Evolutionary conservation across 2,329 filamentous ascomycete species (phyloP).

Genomic region (Aspergillus persii): DNA sequence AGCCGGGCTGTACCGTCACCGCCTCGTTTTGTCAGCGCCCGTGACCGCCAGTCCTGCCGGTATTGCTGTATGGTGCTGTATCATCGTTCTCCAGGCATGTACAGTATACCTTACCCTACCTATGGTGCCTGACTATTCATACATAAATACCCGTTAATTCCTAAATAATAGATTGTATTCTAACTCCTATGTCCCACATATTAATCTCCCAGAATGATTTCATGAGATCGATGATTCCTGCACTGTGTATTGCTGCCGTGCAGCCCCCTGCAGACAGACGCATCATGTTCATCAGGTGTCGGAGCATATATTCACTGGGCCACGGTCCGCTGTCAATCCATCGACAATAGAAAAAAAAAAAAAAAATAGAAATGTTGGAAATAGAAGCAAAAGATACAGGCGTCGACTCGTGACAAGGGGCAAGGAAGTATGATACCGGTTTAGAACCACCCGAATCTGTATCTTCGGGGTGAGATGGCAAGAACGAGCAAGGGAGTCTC

Average conservation of each 20-base stretch:
- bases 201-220: neutral
- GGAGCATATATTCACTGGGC: neutral
- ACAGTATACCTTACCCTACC: no score
- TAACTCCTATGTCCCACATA: neutral
- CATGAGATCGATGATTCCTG: neutral
- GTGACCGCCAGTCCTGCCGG: neutral
- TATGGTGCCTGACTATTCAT: no score
- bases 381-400: neutral
- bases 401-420: neutral
- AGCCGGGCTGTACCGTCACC: neutral
- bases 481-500: neutral
- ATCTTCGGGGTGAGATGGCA: neutral
- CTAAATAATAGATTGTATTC: neutral
- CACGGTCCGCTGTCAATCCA: neutral
- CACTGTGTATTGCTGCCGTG: neutral
- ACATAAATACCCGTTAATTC: no score
- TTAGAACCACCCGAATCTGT: neutral
- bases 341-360: no score
- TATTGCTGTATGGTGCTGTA: neutral
- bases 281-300: neutral
- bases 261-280: neutral
- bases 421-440: neutral
- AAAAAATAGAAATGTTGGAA: neutral
- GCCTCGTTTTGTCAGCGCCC: neutral
- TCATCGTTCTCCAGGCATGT: no score